Evolutionary conservation across 805 yeast genomes (phyloP), one percentile per base, ranked within the genome.

Genomic region (Wilhelminamyces savonicus): DNA sequence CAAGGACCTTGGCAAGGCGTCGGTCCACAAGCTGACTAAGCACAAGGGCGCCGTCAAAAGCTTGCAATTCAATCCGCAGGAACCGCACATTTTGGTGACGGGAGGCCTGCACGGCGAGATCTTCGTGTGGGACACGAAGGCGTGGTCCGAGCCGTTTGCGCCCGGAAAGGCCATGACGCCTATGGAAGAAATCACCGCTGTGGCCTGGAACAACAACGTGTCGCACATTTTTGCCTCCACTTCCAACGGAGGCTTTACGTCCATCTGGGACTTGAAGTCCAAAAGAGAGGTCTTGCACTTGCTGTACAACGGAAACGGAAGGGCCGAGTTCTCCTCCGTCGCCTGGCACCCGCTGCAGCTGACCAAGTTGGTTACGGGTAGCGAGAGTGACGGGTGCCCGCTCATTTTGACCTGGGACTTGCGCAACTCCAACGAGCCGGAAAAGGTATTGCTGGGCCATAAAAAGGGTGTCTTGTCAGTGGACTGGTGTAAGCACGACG

Each of bases 261-360:
- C 96, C 1, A 79, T 92, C 41, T 92, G 97, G 97, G 97, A 92
- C 59, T 66, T 88, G 41, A 83, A 82, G 49, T 77, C 87, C 23
- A 81, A 79, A 52, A 75, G 85, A 48, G 97, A 90, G 59, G 95
- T 90, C 15, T 63, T 92, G 37, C 95, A 86, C 54, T 69, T 92
- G 52, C 72, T 77, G 33, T 84, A 85, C 55, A 64, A 78, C 14
- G 76, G 80, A 6, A 44, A 52, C 13, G 70, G 68, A 25, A 73
- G 81, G 48, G 80, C 87, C 15, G 80, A 79, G 32, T 70, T 90
- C 29, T 76, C 94, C 21, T 71, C 74, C 36, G 94, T 92, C 10
- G 86, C 81, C 35, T 92, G 99, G 99, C 97, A 92, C 56, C 98
- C 99, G 33, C 61, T 71, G 25, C 80, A 79, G 59, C 76, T 90